Conservation (phyloP, 495 filamentous ascomycete species). For the Hypomontagnella monticulosa region DNA sequence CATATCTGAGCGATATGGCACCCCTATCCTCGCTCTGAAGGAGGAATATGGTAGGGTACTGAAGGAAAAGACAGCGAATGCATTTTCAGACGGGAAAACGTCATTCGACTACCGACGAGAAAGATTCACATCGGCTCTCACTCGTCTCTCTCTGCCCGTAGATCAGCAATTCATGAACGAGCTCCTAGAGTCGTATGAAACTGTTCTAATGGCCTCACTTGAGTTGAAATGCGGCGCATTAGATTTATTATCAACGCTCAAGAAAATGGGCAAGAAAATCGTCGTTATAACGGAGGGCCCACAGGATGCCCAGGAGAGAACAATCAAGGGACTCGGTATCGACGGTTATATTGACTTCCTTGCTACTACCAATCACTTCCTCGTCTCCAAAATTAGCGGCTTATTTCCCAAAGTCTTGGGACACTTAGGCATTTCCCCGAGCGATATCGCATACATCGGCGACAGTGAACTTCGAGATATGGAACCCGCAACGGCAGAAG, state of each 20-base stretch:
- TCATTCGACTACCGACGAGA: constrained; percentile 52
- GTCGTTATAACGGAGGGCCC: constrained; percentile 53
- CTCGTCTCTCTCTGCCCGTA: constrained; percentile 11
- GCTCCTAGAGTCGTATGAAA: constrained; percentile 44
- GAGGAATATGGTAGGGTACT: constrained; percentile 44
- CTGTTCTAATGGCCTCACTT: constrained; percentile 33
- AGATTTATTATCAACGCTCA: constrained; percentile 38
- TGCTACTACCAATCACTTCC: constrained; percentile 46
- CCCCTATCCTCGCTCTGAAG: constrained; percentile 32
- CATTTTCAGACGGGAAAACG: constrained; percentile 50
- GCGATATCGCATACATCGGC: constrained; percentile 49
- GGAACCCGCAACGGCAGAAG: constrained; percentile 33
- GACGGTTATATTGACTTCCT: constrained; percentile 46
- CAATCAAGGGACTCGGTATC: constrained; percentile 44
- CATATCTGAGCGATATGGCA: constrained; percentile 29
- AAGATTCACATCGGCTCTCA: constrained; percentile 47
- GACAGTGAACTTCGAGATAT: constrained; percentile 50
- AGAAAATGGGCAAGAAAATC: constrained; percentile 44
- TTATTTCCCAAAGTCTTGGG: constrained; percentile 48
- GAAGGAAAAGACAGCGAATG: constrained; percentile 44
- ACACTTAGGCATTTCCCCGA: constrained; percentile 37
- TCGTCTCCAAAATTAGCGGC: constrained; percentile 50
- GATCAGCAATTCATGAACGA: constrained; percentile 23
- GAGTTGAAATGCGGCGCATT: constrained; percentile 44
- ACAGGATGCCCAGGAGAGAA: constrained; percentile 54